Evolutionary conservation across 116 monocot species (phyloP), one percentile per base, ranked within the genome.

Genomic region (Zostera marina): DNA sequence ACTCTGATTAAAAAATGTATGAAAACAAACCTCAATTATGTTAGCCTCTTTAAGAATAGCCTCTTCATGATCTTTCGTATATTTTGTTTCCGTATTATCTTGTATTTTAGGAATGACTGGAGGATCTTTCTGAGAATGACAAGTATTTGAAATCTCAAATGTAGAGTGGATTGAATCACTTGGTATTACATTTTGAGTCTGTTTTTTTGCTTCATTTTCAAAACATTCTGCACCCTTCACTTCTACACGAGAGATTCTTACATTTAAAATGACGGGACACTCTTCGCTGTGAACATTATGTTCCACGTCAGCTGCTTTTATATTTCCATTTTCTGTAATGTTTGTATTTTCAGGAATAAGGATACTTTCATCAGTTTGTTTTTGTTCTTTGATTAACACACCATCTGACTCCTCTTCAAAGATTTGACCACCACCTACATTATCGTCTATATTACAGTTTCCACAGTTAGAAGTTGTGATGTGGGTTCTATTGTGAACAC

Each of bases 41-140:
- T 70, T 65, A 22, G 96, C 89, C 63, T 82, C 77, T 65, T 80
- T 78, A 54, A 96, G 52, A 65, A 89, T 80, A 65, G 82, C 68
- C 74, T 96, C 96, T 68, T 96, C 96, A 54, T 53, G 66, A 40
- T 66, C 68, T 62, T 70, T 91, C 53, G 59, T 56, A 21, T 62
- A 53, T 53, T 72, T 76, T 20, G 46, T 39, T 25, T 24, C 68
- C 47, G 43, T 52, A 68, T 42, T 48, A 24, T 32, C 72, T 38
- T 79, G 67, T 72, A 67, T 46, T 21, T 75, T 68, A 56, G 61
- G 38, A 17, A 48, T 54, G 68, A 64, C 49, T 42, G 53, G 53
- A 22, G 69, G 59, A 65, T 41, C 63, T 49, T 39, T 68, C 32
- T 38, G 47, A 14, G 48, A 60, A 65, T 24, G 41, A 19, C 52